phyloP scores from a whole-genome alignment of 768 basidiomycete species.

The Lactifluus piperatus region DNA sequence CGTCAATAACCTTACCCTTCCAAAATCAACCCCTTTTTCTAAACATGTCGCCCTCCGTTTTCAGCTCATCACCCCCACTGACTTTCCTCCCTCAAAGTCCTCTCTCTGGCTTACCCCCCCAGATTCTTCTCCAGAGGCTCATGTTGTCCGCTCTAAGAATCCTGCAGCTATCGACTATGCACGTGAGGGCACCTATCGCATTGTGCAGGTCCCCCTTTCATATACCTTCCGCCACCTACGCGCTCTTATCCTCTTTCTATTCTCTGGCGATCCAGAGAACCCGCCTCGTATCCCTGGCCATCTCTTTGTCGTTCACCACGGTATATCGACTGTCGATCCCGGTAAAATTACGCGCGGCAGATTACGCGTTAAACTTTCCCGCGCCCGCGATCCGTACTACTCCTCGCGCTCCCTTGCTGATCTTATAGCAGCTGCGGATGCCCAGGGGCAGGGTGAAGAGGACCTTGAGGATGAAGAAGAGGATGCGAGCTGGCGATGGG shows the following conservation, averaged over 20 bases:
- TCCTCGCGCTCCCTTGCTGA: slow-evolving; percentile 25
- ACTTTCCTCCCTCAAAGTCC: slow-evolving; percentile 4
- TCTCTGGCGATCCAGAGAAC: slow-evolving; percentile 27
- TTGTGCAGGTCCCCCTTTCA: slow-evolving; percentile 61
- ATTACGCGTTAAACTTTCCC: slow-evolving; percentile 25
- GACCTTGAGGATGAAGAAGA: slow-evolving; percentile 22
- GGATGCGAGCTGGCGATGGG: slow-evolving; percentile 51
- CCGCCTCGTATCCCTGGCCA: slow-evolving; percentile 30
- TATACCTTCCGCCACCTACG: slow-evolving; percentile 63
- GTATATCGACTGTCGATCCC: slow-evolving; percentile 33
- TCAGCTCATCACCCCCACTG: slow-evolving; percentile 40
- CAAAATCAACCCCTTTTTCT: slow-evolving; percentile 40
- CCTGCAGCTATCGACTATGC: slow-evolving; percentile 1
- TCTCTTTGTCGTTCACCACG: slow-evolving; percentile 51
- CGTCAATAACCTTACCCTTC: slow-evolving; percentile 27
- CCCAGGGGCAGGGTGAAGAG: slow-evolving; percentile 8
- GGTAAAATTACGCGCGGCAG: slow-evolving; percentile 42
- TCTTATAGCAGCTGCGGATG: slow-evolving; percentile 13
- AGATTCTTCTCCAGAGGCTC: neutral
- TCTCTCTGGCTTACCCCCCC: slow-evolving; percentile 8
- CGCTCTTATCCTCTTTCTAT: slow-evolving; percentile 53
- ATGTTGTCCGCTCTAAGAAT: neutral
- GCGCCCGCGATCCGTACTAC: slow-evolving; percentile 26
- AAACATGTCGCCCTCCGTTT: slow-evolving; percentile 58
- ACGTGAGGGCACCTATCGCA: slow-evolving; percentile 48